Evolutionary conservation across 148 eudicot species (phyloP).

Genomic region (Vaccinium myrtillus): DNA sequence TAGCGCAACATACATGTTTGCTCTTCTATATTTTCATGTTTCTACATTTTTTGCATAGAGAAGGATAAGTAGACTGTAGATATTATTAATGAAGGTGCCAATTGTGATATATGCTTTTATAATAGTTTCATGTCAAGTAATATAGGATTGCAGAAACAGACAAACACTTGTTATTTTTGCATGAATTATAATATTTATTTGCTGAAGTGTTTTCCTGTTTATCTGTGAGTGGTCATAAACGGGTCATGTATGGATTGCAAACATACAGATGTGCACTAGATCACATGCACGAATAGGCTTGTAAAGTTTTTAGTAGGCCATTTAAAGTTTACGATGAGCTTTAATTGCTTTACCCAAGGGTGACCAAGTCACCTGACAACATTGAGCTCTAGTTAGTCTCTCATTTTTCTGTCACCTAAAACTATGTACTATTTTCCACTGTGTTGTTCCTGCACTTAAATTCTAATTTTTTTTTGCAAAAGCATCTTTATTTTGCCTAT

Average conservation of each 20-base stretch:
- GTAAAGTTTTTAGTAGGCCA: background rate
- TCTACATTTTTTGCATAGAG: background rate
- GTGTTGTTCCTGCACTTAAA: background rate
- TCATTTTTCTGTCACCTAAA: background rate
- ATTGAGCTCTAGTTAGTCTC: background rate
- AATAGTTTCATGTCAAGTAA: background rate
- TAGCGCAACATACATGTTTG: constrained; percentile 14
- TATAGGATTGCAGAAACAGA: too few relatives aligned
- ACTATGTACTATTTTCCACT: background rate
- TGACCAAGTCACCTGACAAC: background rate
- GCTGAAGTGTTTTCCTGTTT: background rate
- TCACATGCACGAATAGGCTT: background rate
- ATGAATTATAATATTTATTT: background rate
- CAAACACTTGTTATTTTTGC: background rate
- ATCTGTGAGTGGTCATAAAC: background rate
- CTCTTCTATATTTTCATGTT: background rate
- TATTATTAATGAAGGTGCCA: background rate
- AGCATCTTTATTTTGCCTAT: background rate
- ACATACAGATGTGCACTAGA: background rate
- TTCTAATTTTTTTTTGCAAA: background rate
- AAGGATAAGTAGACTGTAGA: background rate
- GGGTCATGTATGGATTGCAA: background rate
- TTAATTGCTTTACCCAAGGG: constrained; percentile 3
- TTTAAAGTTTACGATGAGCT: background rate
- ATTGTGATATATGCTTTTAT: background rate